Base-by-base conservation (phyloP, 2,329 filamentous ascomycete species). In the Ciborinia camelliae region DNA sequence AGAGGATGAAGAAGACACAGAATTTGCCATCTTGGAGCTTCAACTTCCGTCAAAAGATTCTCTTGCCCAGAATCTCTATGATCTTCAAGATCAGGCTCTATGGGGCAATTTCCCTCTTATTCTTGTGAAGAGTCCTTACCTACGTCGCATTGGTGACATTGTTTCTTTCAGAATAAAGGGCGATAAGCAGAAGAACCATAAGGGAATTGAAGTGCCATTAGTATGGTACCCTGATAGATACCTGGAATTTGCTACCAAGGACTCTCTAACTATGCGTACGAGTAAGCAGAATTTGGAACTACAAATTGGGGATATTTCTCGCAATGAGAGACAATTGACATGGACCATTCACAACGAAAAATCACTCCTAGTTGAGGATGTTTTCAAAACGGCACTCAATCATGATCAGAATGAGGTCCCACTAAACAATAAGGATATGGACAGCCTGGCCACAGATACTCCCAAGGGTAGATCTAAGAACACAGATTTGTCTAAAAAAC, bases 201-300 rank as follows among this genome's bases (percentile, higher is more conserved):
- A 79, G 52, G 77, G 77, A 3, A 76, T 84, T 50, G 81, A 84
- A 4, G 79, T 86, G 41, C 84, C 84, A 7, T 74, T 76, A 50
- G 74, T 80, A 15, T 79, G 84, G 67, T 85, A 84, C 68, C 80
- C 82, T 0, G 83, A 86, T 71, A 80, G 78, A n/a, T 86, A 85
- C 65, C 73, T 83, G 60, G 75, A 76, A 55, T 73, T 70, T 14
- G 78, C 79, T 18, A 80, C 79, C 63, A 75, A 81, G 14, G 79
- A 81, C 61, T 80, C 82, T 18, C 67, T 79, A 10, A 76, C 77
- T 9, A 82, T 84, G 75, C 71, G 74, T 20, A 50, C 69, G 18
- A 55, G 73, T 8, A 51, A 70, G 9, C 65, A 60, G 30, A 73
- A 76, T 23, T 64, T 65, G 20, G 65, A 68, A 2, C 37, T 59